Base-by-base conservation (phyloP, 1,139 yeast species). In the Suhomyces guaymorum region DNA sequence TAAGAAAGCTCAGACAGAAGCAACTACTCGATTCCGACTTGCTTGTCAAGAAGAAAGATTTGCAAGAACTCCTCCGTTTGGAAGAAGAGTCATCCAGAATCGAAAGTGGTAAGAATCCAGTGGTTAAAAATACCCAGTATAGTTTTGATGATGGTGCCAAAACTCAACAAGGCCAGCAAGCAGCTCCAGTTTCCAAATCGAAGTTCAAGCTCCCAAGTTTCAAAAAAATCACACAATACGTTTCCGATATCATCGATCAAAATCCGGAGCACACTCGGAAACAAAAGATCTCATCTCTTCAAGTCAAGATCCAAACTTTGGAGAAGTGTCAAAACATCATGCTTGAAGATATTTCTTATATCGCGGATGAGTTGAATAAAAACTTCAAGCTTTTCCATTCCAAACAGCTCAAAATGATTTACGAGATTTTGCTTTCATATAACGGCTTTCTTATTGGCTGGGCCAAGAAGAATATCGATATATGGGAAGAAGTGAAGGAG, bases 381-480 rank as follows among this genome's bases (percentile, higher is more conserved):
- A 83, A 80, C 46, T 63, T 78, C 37, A 61, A 60, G 33, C 55
- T 67, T 25, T 80, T 79, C 53, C 80, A 74, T 41, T 61, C 65
- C 33, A 63, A 64, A 38, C 78, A 79, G 46, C 66, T 81, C 56
- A 57, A 56, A 34, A 53, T 61, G 31, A 66, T 71, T 22, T 66
- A 62, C 40, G 66, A 61, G 30, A 69, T 70, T 23, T 56, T 77
- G 19, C 46, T 66, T 29, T 73, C 77, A 17, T 82, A 81, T 49
- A 74, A 81, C 38, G 63, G 75, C 28, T 74, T 78, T 39, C 71
- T 83, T 30, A 62, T 80, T 24, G 79, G 73, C 39, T 83, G 90
- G 89, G 86, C 87, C 4, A 71, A 69, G 48, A 80, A 80, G 60
- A 82, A 82, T 51, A 60, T 80, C 32, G 88, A 82, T 47, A 70